Percentiles rank a stretch among this genome's conserved stretches.
Evolutionary conservation across 306 rosid genomes (phyloP).

Genomic region (Gynostemma pentaphyllum): DNA sequence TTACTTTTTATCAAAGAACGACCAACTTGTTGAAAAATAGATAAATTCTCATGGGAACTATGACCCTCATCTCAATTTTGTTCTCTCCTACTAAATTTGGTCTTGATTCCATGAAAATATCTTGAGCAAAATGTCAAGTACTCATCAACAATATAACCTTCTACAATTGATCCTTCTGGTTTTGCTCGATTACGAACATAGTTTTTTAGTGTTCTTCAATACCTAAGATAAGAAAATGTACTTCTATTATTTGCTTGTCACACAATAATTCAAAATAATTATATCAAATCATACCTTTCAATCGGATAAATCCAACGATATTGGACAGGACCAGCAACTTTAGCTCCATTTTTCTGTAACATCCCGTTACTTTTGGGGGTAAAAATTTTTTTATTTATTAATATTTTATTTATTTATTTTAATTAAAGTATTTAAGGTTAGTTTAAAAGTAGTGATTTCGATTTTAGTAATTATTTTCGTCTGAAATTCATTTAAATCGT

Average conservation of each 20-base stretch:
- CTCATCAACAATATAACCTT: neutral
- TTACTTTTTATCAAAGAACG: too few relatives aligned
- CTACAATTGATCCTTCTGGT: neutral
- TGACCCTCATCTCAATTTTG: neutral
- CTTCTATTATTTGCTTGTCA: too few relatives aligned
- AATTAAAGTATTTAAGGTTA: too few relatives aligned
- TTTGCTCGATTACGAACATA: neutral
- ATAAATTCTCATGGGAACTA: neutral
- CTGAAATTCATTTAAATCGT: too few relatives aligned
- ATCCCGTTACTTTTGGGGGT: too few relatives aligned
- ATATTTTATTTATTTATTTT: too few relatives aligned
- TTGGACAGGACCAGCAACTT: neutral
- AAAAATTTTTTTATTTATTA: too few relatives aligned
- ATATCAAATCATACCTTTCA: neutral
- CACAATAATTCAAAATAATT: neutral
- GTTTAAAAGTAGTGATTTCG: too few relatives aligned
- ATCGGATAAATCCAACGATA: neutral
- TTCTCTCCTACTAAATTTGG: neutral
- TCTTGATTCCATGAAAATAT: neutral
- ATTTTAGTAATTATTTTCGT: too few relatives aligned
- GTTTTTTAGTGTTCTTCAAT: neutral
- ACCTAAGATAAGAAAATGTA: too few relatives aligned
- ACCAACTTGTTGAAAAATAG: neutral
- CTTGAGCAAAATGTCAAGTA: neutral
- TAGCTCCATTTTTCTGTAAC: neutral